Base-by-base conservation (phyloP, 495 filamentous ascomycete species). In the Mytilinidion resinicola region DNA sequence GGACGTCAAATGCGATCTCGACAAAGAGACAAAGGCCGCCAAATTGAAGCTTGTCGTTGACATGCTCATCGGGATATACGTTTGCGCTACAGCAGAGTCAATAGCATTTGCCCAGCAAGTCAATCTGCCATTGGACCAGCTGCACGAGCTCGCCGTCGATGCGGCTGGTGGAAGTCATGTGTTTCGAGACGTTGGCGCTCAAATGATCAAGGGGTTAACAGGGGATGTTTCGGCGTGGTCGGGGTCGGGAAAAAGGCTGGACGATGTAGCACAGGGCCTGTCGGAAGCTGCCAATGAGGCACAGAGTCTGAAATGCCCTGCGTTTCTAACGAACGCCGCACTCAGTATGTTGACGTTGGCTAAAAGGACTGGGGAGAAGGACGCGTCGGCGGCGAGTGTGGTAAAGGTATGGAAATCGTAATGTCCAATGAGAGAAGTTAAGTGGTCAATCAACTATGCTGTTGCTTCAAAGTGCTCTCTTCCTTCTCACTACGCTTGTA, bases 81-180 rank as follows among this genome's bases (percentile, higher is more conserved):
- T 89, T 10, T 81, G 78, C 44, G 77, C 81, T 0, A 80, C 84
- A 0, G 80, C 80, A 0, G 87, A 91, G 66, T 79, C 86, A 0
- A 77, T 90, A 55, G 69, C 80, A 0, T 87, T 90, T 62, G 87
- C 84, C 1, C 74, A 77, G 7, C 69, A 73, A 36, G 80, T 89
- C 15, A 76, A 80, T 0, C 74, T 89, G 21, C 85, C 88, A 51
- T 70, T 86, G 10, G 74, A 80, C 19, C 80, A 86, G 67, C 82
- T 89, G 51, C 83, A 78, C 57, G 78, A 80, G 0, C 77, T 91
- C 42, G 87, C 87, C 53, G 73, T 77, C 44, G 84, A 87, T 55
- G 87, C 87, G 5, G 87, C 87, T 0, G 87, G 87, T 1, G 77
- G 79, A 0, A 88, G 85, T 66, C 75, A 69, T 15, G 76, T 85